Percentiles rank a stretch among this genome's conserved stretches.
Evolutionary conservation across 192 early-diverging fungal species (phyloP).

Genomic region (Pecoramyces ruminantium): DNA sequence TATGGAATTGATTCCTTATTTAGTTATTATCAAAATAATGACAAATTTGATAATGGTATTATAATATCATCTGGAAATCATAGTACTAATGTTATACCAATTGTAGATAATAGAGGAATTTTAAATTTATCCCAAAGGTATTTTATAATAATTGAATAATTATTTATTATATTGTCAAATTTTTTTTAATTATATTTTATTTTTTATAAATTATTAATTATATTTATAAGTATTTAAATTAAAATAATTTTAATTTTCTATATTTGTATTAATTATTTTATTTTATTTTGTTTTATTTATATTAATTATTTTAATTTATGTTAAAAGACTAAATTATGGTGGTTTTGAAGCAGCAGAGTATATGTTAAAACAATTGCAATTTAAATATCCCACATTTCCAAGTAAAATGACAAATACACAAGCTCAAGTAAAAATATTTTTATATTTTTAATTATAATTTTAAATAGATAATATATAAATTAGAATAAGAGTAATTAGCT

Average conservation of each 20-base stretch:
- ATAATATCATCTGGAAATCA: conserved; percentile 54
- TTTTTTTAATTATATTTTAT: too few species aligned
- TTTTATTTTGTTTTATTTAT: too few species aligned
- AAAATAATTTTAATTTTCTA: too few species aligned
- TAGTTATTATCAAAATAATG: conserved; percentile 59
- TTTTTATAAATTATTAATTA: too few species aligned
- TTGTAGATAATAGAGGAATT: conserved; percentile 36
- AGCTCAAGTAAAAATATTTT: conserved; percentile 56
- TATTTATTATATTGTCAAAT: too few species aligned
- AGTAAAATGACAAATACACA: conserved; percentile 59
- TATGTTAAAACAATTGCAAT: conserved; percentile 70
- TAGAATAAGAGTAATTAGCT: too few species aligned
- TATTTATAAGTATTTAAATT: too few species aligned
- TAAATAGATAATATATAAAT: too few species aligned
- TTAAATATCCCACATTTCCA: conserved; percentile 80
- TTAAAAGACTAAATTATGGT: conserved; percentile 54
- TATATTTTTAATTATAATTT: neutral
- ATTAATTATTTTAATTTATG: too few species aligned
- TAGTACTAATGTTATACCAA: conserved; percentile 59
- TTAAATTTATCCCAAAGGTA: conserved; percentile 57
- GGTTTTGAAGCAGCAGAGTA: conserved; percentile 58
- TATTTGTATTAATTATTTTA: too few species aligned
- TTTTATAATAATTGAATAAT: neutral
- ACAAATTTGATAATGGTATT: conserved; percentile 35
- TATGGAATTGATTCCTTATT: conserved; percentile 81